phyloP scores from a whole-genome alignment of 306 rosid species.

The Coriaria nepalensis region DNA sequence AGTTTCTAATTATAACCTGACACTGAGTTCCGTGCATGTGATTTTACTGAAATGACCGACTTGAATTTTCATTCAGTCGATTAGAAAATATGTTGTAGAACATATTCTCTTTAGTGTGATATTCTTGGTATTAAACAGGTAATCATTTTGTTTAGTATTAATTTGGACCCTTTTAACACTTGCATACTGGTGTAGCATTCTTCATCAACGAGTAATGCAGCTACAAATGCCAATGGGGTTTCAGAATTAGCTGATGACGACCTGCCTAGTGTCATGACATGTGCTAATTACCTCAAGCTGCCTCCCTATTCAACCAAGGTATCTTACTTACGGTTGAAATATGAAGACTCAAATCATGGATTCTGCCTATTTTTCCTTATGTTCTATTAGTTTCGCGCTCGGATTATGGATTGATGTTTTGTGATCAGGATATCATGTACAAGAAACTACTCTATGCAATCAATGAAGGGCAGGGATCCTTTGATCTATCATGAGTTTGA shows the following conservation, averaged over 20 bases:
- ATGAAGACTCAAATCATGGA: background rate
- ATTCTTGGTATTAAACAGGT: too few relatives aligned
- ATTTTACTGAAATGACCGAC: too few relatives aligned
- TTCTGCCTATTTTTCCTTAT: background rate
- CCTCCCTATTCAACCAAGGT: conserved; percentile 99
- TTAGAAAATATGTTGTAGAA: background rate
- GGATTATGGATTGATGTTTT: conserved; percentile 9
- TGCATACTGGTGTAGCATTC: conserved; percentile 51
- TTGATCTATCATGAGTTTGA: conserved; percentile 84
- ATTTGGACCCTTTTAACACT: too few relatives aligned
- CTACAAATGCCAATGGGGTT: conserved; percentile 62
- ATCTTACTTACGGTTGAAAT: background rate
- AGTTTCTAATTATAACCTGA: too few relatives aligned
- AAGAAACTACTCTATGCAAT: conserved; percentile 94
- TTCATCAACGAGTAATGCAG: conserved; percentile 39
- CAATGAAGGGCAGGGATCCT: conserved; percentile 98
- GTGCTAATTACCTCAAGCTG: conserved; percentile 97
- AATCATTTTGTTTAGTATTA: too few relatives aligned
- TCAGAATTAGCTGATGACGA: conserved; percentile 86
- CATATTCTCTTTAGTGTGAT: background rate
- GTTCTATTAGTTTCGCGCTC: conserved; percentile 2
- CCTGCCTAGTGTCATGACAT: conserved; percentile 98
- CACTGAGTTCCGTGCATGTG: too few relatives aligned
- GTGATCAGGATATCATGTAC: conserved; percentile 76
- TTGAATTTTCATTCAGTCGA: too few relatives aligned